Base-by-base conservation (phyloP, 768 basidiomycete genomes). In the Boletus insuetus region DNA sequence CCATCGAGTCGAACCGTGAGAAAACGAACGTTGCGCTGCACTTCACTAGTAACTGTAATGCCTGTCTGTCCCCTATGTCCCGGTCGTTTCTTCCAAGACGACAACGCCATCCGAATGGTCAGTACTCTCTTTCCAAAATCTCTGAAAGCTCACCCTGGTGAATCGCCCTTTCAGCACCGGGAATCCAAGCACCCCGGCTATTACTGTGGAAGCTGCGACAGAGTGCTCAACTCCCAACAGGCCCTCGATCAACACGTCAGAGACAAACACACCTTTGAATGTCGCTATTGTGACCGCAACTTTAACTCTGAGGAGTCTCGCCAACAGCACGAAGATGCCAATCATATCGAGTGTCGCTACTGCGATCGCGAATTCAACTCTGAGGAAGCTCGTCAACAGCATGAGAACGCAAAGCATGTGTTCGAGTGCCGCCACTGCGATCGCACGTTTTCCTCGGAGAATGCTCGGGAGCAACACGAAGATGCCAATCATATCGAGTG, bases 41-140 rank as follows among this genome's bases (percentile, higher is more conserved):
- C 26, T 32, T 19, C 8, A 6, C 6, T 13, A 38, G 4, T n/a
- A 17, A 55, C 29, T 9, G 29, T 29, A 12, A 69, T 71, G 68
- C 34, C 54, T n/a, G 14, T 4, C 12, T 69, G 68, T 26, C 2
- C 40, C 13, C 17, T 5, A 7, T 71, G 68, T 55, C 53, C 63
- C 7, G 39, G 43, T 24, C 57, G 69, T 26, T 37, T 2, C 14
- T 69, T 71, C 41, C 32, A 17, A 4, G 26, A 67, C 45, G 32
- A 29, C 0, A 5, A 50, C 0, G 65, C 45, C 19, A 0, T 70
- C 16, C 31, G 13, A 12, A 51, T 47, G 59, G 68, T 71, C 17
- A 50, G 63, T 57, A 13, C 31, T n/a, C 7, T 39, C 14, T 41
- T 24, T 41, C 20, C 11, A 16, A 26, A 8, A n/a, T n/a, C 2